Evolutionary conservation across 495 filamentous ascomycete species (phyloP).

Genomic region (Xylaria cubensis): DNA sequence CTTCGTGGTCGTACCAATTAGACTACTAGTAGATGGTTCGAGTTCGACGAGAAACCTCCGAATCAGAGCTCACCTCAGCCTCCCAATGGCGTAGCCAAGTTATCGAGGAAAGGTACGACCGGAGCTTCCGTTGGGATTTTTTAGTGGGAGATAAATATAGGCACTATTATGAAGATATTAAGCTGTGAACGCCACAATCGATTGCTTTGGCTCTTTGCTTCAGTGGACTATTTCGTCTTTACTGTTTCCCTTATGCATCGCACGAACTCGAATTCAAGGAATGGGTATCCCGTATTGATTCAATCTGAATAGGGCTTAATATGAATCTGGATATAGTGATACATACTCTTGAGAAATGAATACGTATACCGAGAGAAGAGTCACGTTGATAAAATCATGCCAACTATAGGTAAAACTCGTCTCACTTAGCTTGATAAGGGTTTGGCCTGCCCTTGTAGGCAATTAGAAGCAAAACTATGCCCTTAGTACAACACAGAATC

Average conservation of each 20-base stretch:
- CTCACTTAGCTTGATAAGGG: neutral
- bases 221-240: neutral
- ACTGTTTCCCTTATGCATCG: neutral
- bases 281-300: neutral
- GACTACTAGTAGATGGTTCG: neutral
- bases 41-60: neutral
- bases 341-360: neutral
- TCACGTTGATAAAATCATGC: neutral
- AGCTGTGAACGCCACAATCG: neutral
- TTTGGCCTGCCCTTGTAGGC: neutral
- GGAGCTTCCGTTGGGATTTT: neutral
- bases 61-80: neutral
- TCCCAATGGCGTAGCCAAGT: neutral
- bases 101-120: neutral
- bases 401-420: neutral
- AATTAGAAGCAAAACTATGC: neutral
- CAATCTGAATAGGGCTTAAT: neutral
- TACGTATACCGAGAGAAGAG: neutral
- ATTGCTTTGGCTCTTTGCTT: neutral
- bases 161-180: neutral
- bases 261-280: neutral
- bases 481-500: neutral
- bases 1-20: neutral
- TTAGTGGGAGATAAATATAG: neutral
- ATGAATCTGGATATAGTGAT: neutral